phyloP scores from a whole-genome alignment of 768 basidiomycete species.

The Trametes cinnabarina region DNA sequence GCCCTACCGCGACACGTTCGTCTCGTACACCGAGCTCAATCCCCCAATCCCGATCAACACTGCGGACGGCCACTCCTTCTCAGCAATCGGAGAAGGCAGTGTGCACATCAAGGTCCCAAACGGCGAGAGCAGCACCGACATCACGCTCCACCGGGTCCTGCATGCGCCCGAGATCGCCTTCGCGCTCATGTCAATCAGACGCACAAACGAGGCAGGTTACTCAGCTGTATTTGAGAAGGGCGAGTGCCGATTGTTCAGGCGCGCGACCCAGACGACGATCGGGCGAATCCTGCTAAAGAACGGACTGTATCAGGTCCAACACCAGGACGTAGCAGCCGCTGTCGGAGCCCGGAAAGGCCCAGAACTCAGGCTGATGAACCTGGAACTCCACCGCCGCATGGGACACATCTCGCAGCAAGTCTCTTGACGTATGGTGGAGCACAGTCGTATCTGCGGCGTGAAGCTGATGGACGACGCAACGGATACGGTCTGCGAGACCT shows the following conservation, averaged over 20 bases:
- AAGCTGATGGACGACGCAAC: constrained; percentile 13
- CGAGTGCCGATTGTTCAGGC: constrained; percentile 10
- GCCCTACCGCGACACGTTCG: constrained; percentile 14
- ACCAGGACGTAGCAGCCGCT: background rate
- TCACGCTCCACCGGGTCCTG: constrained; percentile 21
- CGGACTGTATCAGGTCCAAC: constrained; percentile 22
- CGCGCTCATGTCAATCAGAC: constrained; percentile 24
- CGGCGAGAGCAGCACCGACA: background rate
- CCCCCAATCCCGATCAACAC: constrained; percentile 28
- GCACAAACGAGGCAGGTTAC: constrained; percentile 19
- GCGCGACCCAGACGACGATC: constrained; percentile 4
- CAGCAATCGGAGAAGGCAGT: constrained; percentile 21
- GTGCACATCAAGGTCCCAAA: constrained; percentile 24
- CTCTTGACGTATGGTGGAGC: constrained; percentile 24
- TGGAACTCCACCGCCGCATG: constrained; percentile 32
- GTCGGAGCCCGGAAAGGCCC: background rate
- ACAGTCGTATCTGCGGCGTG: constrained; percentile 33
- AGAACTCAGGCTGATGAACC: background rate
- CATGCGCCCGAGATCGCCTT: constrained; percentile 24
- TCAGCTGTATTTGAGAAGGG: constrained; percentile 15
- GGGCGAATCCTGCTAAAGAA: constrained; percentile 15
- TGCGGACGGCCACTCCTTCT: constrained; percentile 23
- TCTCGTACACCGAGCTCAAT: constrained; percentile 6
- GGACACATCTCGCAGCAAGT: constrained; percentile 33
- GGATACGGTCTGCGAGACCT: constrained; percentile 38